A percentile compares a stretch with the other conserved stretches of the same genome.
phyloP scores from a whole-genome alignment of 1,139 yeast genomes.

The Diutina neorugosa region DNA sequence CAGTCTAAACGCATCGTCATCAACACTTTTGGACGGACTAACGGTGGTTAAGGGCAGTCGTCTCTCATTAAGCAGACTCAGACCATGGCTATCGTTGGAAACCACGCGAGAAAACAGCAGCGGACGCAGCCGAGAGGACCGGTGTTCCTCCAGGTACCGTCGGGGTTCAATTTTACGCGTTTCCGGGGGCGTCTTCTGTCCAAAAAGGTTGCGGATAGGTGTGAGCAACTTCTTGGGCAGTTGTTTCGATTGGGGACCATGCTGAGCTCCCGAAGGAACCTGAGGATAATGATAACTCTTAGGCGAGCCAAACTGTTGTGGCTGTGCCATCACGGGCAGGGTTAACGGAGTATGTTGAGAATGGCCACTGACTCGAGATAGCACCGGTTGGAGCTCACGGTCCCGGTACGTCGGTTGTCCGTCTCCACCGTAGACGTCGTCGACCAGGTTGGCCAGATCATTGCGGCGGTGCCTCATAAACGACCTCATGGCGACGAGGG shows the following conservation, averaged over 20 bases:
- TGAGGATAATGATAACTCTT: background rate
- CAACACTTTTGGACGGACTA: background rate
- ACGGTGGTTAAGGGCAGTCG: background rate
- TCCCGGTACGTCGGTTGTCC: background rate
- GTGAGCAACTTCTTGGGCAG: constrained; percentile 3
- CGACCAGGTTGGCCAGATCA: background rate
- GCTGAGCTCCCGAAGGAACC: background rate
- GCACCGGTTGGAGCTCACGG: background rate
- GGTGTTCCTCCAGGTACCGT: background rate
- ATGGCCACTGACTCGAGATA: background rate
- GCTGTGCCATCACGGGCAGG: background rate
- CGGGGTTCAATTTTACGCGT: background rate
- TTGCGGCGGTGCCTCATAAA: constrained; percentile 2
- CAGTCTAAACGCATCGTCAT: background rate
- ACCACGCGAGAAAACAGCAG: background rate
- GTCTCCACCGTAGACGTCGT: background rate
- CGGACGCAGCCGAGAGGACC: background rate
- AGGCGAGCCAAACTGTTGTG: background rate
- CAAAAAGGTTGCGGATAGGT: constrained; percentile 2
- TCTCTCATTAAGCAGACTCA: background rate
- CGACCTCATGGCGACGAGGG: constrained; percentile 4
- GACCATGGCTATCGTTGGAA: background rate
- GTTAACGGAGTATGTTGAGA: background rate
- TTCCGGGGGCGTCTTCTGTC: background rate
- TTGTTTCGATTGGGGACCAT: background rate